Percentiles rank a stretch among this genome's conserved stretches.
Evolutionary conservation across 495 filamentous ascomycete species (phyloP).

Genomic region (Platismatia glauca): DNA sequence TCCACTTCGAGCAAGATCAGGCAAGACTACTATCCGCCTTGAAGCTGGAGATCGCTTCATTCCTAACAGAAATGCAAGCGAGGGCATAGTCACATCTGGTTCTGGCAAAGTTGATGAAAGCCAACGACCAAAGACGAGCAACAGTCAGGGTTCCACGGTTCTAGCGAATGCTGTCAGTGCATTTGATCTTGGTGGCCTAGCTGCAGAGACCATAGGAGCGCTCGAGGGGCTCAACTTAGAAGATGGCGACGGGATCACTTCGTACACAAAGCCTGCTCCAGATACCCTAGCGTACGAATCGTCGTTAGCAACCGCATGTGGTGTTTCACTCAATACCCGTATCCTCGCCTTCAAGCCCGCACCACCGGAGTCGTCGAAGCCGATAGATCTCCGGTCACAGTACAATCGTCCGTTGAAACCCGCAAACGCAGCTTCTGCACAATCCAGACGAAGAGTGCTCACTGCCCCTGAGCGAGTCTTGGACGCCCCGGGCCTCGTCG

Average conservation of each 20-base stretch:
- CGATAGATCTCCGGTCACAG: slow-evolving; percentile 91
- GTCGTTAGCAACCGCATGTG: slow-evolving; percentile 83
- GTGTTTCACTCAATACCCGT: slow-evolving; percentile 82
- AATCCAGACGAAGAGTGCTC: slow-evolving; percentile 81
- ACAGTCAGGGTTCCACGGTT: slow-evolving; percentile 58
- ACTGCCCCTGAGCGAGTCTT: slow-evolving; percentile 94
- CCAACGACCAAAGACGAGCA: slow-evolving; percentile 59
- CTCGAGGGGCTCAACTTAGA: slow-evolving; percentile 70
- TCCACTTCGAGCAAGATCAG: slow-evolving; percentile 52
- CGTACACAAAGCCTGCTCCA: slow-evolving; percentile 70
- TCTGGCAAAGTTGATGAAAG: slow-evolving; percentile 70
- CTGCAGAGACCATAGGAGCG: slow-evolving; percentile 60
- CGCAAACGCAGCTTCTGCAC: slow-evolving; percentile 59
- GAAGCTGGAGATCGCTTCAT: slow-evolving; percentile 91
- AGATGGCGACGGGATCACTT: slow-evolving; percentile 45
- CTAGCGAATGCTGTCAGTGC: slow-evolving; percentile 59
- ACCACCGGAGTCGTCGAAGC: slow-evolving; percentile 91
- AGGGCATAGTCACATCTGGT: slow-evolving; percentile 72
- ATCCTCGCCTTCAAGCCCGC: slow-evolving; percentile 99
- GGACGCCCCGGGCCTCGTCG: slow-evolving; percentile 91
- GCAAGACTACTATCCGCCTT: slow-evolving; percentile 75
- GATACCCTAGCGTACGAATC: slow-evolving; percentile 88
- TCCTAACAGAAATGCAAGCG: slow-evolving; percentile 81
- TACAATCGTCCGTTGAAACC: slow-evolving; percentile 94
- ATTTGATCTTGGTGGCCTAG: slow-evolving; percentile 54